phyloP scores from a whole-genome alignment of 495 filamentous ascomycete genomes.

The Bacidia rubella region DNA sequence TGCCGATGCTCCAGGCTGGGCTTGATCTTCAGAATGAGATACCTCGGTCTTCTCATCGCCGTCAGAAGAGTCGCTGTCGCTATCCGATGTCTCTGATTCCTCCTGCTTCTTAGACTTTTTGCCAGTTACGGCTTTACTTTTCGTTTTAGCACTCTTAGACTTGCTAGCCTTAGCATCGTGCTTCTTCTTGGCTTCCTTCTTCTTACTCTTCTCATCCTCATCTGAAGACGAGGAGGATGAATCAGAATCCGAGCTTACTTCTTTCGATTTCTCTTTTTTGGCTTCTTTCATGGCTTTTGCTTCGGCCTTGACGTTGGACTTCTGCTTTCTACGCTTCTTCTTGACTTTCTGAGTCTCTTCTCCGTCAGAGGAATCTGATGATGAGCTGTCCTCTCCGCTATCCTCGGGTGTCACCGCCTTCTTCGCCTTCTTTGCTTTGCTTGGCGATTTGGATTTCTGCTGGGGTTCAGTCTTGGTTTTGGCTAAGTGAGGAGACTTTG shows the following conservation, averaged over 20 bases:
- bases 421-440: not conserved
- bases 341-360: not conserved
- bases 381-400: not conserved
- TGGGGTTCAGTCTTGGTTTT: not conserved
- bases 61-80: not conserved
- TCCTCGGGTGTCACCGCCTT: not conserved
- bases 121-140: too few relatives aligned
- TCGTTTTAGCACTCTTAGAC: too few relatives aligned
- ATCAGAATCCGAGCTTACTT: not conserved
- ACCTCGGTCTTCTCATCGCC: not conserved
- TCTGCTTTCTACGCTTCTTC: not conserved
- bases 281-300: not conserved
- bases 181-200: too few relatives aligned
- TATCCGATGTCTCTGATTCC: too few relatives aligned
- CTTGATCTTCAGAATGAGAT: not conserved
- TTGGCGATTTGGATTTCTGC: too few relatives aligned
- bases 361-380: not conserved
- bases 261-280: not conserved
- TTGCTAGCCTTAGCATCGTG: too few relatives aligned
- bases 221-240: too few relatives aligned
- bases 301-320: not conserved
- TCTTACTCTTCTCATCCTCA: too few relatives aligned
- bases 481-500: not conserved
- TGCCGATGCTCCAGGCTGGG: not conserved
- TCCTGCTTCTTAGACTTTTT: too few relatives aligned